Conservation (phyloP, 2,329 filamentous ascomycete genomes). For the Berkeleyomyces basicola region DNA sequence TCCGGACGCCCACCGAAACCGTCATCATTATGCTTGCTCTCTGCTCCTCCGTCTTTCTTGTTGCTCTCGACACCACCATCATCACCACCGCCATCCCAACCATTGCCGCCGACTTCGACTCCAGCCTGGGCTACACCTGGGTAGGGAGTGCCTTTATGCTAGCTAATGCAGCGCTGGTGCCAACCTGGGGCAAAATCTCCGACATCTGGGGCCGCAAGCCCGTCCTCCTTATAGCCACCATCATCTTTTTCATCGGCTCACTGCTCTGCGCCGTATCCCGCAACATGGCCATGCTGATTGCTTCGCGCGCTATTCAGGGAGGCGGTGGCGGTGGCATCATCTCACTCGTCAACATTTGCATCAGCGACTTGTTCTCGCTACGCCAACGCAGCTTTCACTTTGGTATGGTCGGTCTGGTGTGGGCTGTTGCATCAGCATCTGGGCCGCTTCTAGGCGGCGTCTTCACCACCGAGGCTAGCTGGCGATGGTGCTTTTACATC, state of each 20-base stretch:
- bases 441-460: constrained; percentile 53
- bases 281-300: constrained; percentile 36
- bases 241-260: constrained; percentile 38
- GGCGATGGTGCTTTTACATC: constrained; percentile 56
- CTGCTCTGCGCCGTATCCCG: constrained; percentile 34
- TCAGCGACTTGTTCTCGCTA: constrained; percentile 39
- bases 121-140: constrained; percentile 58
- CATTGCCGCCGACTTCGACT: constrained; percentile 46
- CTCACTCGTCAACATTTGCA: constrained; percentile 42
- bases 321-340: constrained; percentile 39
- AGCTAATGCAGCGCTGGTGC: constrained; percentile 47
- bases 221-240: constrained; percentile 32
- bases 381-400: constrained; percentile 35
- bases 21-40: constrained; percentile 26
- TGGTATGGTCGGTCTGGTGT: constrained; percentile 36
- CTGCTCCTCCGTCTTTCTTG: constrained; percentile 33
- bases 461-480: constrained; percentile 46
- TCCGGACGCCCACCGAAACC: constrained; percentile 24
- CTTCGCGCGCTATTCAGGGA: constrained; percentile 38
- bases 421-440: constrained; percentile 48
- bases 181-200: constrained; percentile 51
- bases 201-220: constrained; percentile 44
- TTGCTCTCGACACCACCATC: constrained; percentile 43
- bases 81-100: constrained; percentile 51
- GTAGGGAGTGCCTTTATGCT: constrained; percentile 60